These are phyloP conservation scores for Astragalus glycyphyllos DNA, from an alignment of 306 rosid species.

Conservation along the genomic window DNA sequence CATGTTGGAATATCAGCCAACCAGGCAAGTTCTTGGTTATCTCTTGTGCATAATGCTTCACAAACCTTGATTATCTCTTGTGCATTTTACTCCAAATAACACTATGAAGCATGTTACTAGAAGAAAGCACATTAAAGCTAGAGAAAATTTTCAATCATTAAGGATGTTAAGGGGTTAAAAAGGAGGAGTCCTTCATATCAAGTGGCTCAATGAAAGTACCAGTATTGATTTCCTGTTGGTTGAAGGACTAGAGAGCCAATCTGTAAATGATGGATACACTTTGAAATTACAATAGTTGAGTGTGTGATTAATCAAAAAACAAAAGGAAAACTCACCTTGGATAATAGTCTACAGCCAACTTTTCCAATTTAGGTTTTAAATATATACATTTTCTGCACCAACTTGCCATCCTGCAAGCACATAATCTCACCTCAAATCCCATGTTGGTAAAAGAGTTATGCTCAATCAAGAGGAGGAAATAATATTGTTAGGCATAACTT, in stretches of 20 bases:
- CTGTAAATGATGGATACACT: conserved; percentile 21
- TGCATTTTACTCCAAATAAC: background rate
- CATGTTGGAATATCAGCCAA: conserved; percentile 1
- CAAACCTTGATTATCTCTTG: background rate
- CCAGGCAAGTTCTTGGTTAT: background rate
- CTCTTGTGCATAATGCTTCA: background rate
- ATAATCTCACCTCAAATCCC: conserved; percentile 45
- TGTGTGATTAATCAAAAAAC: background rate
- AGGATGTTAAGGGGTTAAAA: background rate
- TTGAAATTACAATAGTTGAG: background rate
- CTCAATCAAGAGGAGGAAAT: conserved; percentile 9
- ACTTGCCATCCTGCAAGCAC: conserved; percentile 76
- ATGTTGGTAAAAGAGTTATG: conserved; percentile 18
- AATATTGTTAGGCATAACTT: background rate
- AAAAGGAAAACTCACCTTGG: conserved; percentile 59
- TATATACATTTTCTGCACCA: conserved; percentile 97
- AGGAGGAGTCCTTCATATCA: conserved; percentile 3
- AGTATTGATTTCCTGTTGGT: background rate
- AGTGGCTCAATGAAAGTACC: conserved; percentile 5
- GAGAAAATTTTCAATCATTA: background rate
- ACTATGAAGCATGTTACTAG: background rate
- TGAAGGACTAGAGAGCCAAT: background rate
- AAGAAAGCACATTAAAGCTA: conserved; percentile 11
- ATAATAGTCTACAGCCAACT: conserved; percentile 73
- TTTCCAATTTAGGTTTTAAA: conserved; percentile 85